Percentiles rank a stretch among this genome's conserved stretches.
Evolutionary conservation across 169 alveolate species (phyloP).

Genomic region (Theileria parva): DNA sequence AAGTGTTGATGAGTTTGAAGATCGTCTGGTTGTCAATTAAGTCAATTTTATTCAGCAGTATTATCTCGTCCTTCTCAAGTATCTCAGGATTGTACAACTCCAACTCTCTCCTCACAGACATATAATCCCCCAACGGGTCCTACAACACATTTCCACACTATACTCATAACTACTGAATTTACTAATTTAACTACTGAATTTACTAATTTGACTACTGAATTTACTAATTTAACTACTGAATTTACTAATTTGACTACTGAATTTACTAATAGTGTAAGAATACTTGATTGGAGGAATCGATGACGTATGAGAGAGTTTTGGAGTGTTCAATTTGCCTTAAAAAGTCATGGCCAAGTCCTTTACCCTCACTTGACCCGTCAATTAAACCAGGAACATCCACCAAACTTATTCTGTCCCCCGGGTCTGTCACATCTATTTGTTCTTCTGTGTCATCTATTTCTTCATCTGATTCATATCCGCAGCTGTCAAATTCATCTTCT

Average conservation of each 20-base stretch:
- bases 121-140: conserved; percentile 61
- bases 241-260: too few relatives aligned
- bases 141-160: too few relatives aligned
- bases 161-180: too few relatives aligned
- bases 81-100: conserved; percentile 25
- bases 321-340: conserved; percentile 87
- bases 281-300: conserved; percentile 59
- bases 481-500: neutral
- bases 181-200: too few relatives aligned
- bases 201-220: too few relatives aligned
- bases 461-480: conserved; percentile 1
- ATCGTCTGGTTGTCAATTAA: conserved; percentile 18
- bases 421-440: neutral
- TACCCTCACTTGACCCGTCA: conserved; percentile 84
- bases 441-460: neutral
- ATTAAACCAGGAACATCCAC: conserved; percentile 92
- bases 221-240: neutral
- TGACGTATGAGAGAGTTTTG: conserved; percentile 69
- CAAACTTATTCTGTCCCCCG: conserved; percentile 31
- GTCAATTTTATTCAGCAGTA: conserved; percentile 59
- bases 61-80: conserved; percentile 21
- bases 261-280: too few relatives aligned
- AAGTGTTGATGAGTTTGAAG: conserved; percentile 15
- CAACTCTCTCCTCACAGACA: conserved; percentile 47
- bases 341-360: conserved; percentile 88